A percentile compares a stretch with the other conserved stretches of the same genome.
These are phyloP conservation scores for Chytriomyces sp. DNA, from an alignment of 192 early-diverging fungal species.

Conservation along the genomic window DNA sequence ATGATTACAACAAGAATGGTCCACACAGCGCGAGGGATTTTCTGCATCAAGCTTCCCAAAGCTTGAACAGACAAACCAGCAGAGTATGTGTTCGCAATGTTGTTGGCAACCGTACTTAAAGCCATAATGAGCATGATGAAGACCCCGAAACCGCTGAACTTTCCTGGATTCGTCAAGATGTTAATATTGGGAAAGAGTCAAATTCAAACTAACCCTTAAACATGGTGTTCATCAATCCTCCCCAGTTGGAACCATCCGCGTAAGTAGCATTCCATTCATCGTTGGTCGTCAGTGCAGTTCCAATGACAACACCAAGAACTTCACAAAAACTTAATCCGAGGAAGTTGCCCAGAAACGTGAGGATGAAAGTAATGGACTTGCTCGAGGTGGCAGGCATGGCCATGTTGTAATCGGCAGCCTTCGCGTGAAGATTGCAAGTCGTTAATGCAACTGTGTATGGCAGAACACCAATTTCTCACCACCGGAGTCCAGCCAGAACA, in stretches of 20 bases:
- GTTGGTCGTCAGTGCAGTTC: background rate
- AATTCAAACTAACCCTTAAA: too few species aligned
- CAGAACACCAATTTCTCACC: conserved; percentile 29
- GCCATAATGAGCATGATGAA: conserved; percentile 29
- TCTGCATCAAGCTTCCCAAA: conserved; percentile 29
- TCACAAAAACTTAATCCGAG: conserved; percentile 20
- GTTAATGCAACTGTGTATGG: conserved; percentile 14
- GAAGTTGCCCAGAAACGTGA: conserved; percentile 30
- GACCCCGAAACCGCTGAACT: conserved; percentile 15
- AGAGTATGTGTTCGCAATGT: conserved; percentile 37
- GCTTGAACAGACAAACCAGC: conserved; percentile 31
- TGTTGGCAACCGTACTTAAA: conserved; percentile 34
- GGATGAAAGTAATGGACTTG: conserved; percentile 10
- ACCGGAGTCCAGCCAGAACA: conserved; percentile 33
- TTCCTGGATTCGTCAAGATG: too few species aligned
- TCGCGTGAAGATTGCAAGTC: too few species aligned
- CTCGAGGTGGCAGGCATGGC: too few species aligned
- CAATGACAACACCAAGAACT: conserved; percentile 23
- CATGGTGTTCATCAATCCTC: background rate
- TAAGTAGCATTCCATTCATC: background rate
- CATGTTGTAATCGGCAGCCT: too few species aligned
- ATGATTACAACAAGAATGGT: conserved; percentile 26
- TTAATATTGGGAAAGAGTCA: too few species aligned
- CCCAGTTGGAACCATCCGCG: conserved; percentile 4
- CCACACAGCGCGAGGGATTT: conserved; percentile 34